phyloP scores from a whole-genome alignment of 2,329 filamentous ascomycete genomes.

The Claviceps sp. region DNA sequence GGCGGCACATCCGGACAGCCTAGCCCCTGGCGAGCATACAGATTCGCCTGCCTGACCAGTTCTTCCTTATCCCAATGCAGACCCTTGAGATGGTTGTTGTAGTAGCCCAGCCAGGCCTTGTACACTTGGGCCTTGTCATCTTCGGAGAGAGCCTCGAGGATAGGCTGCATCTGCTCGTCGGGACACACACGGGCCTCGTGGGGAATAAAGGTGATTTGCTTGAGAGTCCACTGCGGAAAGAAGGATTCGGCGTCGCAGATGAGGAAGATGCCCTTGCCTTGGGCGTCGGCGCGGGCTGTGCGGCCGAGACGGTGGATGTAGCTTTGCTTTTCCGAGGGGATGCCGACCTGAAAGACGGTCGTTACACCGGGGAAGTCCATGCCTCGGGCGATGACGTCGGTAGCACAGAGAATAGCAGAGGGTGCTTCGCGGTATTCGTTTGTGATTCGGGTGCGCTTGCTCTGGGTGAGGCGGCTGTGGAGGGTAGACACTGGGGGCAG shows the following conservation, averaged over 20 bases:
- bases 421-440: slow-evolving; percentile 45
- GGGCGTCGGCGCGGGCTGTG: slow-evolving; percentile 51
- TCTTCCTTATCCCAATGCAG: slow-evolving; percentile 28
- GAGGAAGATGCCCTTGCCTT: slow-evolving; percentile 49
- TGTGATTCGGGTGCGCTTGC: slow-evolving; percentile 41
- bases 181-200: slow-evolving; percentile 32
- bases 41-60: slow-evolving; percentile 38
- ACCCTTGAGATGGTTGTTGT: slow-evolving; percentile 35
- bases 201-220: slow-evolving; percentile 38
- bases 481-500: slow-evolving; percentile 31
- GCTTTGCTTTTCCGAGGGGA: slow-evolving; percentile 45
- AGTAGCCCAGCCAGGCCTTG: slow-evolving; percentile 44
- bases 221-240: slow-evolving; percentile 36
- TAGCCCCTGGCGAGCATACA: slow-evolving; percentile 33
- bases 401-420: slow-evolving; percentile 47
- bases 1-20: slow-evolving; percentile 32
- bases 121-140: slow-evolving; percentile 34
- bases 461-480: slow-evolving; percentile 38
- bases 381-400: slow-evolving; percentile 57
- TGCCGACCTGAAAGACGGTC: slow-evolving; percentile 50
- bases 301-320: slow-evolving; percentile 58
- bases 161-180: slow-evolving; percentile 20
- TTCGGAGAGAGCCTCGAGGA: slow-evolving; percentile 30
- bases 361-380: slow-evolving; percentile 63
- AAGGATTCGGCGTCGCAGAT: slow-evolving; percentile 36